A percentile compares a stretch with the other conserved stretches of the same genome.
phyloP scores from a whole-genome alignment of 345 rosid genomes.

The Hypericum androsaemum region DNA sequence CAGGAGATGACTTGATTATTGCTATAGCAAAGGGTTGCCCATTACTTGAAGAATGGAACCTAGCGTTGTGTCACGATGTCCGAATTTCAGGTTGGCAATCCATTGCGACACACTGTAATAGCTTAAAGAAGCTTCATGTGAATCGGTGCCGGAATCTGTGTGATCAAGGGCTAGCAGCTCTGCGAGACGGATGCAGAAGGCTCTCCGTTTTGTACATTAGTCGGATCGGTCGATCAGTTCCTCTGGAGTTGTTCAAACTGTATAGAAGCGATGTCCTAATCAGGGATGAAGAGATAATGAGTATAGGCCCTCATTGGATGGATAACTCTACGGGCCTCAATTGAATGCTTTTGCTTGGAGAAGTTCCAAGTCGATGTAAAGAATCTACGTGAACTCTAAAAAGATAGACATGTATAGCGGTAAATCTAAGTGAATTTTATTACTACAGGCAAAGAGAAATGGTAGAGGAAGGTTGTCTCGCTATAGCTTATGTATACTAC shows the following conservation, averaged over 20 bases:
- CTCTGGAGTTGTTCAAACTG: constrained; percentile 41
- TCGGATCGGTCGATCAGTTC: constrained; percentile 18
- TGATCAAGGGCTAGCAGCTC: constrained; percentile 44
- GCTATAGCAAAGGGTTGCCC: constrained; percentile 75
- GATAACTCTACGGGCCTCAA: no score
- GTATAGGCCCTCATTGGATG: constrained; percentile 46
- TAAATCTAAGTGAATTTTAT: no score
- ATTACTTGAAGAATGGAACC: constrained; percentile 57
- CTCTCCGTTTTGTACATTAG: constrained; percentile 43
- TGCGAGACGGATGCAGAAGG: constrained; percentile 51
- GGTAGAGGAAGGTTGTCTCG: no score
- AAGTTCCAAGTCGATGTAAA: no score
- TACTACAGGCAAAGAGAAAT: no score
- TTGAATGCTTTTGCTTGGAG: no score
- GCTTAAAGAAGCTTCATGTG: constrained; percentile 56
- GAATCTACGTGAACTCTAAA: no score
- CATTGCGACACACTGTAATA: constrained; percentile 40
- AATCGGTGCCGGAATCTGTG: constrained; percentile 56
- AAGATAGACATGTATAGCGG: no score
- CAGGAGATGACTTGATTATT: constrained; percentile 47
- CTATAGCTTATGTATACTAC: no score
- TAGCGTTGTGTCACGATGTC: constrained; percentile 57
- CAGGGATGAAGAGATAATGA: constrained; percentile 37
- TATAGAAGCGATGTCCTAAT: constrained; percentile 35
- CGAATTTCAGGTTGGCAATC: constrained; percentile 53